These are phyloP conservation scores for Chondrus crispus DNA, from an alignment of 23 red algal genomes.

Conservation along the genomic window DNA sequence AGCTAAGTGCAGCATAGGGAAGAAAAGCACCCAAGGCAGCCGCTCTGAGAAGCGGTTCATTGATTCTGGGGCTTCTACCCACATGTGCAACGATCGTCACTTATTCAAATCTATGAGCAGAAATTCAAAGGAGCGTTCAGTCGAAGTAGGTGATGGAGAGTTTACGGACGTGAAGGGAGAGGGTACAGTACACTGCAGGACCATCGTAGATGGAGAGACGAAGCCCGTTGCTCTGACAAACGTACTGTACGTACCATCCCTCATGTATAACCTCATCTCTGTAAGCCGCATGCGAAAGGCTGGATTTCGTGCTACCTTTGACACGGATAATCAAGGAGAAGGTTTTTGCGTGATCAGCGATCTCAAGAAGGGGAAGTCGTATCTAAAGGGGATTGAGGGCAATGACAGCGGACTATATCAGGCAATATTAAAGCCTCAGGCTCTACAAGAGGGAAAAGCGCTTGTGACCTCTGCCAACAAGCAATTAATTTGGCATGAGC, in stretches of 20 bases:
- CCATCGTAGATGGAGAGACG: neutral
- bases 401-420: neutral
- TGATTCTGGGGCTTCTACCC: no score
- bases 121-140: no score
- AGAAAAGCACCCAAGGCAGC: no score
- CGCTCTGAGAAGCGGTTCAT: no score
- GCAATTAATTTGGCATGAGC: neutral
- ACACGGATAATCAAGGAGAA: neutral
- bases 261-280: constrained; percentile 8
- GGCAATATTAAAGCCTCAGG: neutral
- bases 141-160: neutral
- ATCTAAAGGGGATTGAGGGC: neutral
- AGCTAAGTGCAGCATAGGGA: no score
- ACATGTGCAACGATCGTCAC: no score
- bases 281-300: neutral
- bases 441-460: no score
- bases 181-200: neutral
- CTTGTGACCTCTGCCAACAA: neutral
- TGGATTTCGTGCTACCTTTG: neutral
- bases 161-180: neutral
- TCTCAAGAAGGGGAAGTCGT: neutral
- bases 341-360: neutral
- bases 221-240: neutral
- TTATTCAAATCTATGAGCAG: no score
- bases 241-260: neutral